phyloP scores from a whole-genome alignment of 495 filamentous ascomycete species.

The Lentithecium fluviatile region DNA sequence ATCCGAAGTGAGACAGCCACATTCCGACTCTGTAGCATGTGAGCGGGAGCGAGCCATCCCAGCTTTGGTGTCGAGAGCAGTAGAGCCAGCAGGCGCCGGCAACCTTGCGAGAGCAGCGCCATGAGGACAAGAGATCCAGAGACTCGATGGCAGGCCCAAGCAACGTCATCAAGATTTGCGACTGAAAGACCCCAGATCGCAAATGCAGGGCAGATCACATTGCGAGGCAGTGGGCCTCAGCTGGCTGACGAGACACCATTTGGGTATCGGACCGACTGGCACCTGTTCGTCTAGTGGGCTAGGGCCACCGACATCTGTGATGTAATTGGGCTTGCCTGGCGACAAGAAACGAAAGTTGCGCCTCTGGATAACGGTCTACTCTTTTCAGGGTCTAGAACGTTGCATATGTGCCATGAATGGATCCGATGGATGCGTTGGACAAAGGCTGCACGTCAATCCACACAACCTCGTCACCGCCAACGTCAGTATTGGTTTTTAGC shows the following conservation, averaged over 20 bases:
- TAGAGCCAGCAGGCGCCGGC: no score
- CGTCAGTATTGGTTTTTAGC: no score
- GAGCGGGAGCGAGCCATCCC: no score
- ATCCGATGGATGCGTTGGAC: background rate
- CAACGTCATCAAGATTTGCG: constrained; percentile 4
- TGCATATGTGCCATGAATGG: background rate
- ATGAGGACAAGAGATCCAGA: no score
- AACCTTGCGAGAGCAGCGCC: no score
- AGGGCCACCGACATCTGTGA: constrained; percentile 9
- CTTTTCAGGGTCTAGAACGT: constrained; percentile 20
- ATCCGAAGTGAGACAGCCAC: no score
- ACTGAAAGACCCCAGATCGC: background rate
- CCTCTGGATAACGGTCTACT: background rate
- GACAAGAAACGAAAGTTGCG: background rate
- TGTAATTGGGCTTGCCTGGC: constrained; percentile 6
- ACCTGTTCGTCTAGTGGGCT: constrained; percentile 5
- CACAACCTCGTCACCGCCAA: background rate
- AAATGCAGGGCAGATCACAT: no score
- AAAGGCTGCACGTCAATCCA: constrained; percentile 2
- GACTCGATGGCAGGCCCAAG: background rate
- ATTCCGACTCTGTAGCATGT: no score
- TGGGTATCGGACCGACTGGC: constrained; percentile 26
- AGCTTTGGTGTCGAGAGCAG: no score
- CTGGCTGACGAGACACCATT: constrained; percentile 1
- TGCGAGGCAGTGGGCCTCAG: constrained; percentile 5